Conservation (phyloP, 2,329 filamentous ascomycete species). For the Daldinia sp. region DNA sequence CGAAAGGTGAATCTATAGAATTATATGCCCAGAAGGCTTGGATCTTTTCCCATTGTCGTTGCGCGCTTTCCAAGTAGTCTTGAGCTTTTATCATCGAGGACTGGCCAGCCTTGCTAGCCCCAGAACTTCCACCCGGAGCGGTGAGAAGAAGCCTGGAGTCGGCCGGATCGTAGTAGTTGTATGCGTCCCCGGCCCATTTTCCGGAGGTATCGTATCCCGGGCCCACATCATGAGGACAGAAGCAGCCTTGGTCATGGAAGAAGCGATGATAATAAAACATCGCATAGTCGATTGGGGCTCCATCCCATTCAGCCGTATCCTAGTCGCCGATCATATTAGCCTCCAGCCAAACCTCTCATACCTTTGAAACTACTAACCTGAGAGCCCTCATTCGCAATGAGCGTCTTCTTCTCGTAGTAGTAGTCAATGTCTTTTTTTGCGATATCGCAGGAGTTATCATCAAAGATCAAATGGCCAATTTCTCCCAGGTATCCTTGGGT, state of each 20-base stretch:
- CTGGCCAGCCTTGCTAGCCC: not conserved
- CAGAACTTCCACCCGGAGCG: not conserved
- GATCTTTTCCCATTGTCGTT: constrained; percentile 49
- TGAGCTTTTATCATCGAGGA: not conserved
- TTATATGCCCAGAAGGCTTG: constrained; percentile 49
- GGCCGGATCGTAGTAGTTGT: not conserved
- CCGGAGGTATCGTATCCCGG: not conserved
- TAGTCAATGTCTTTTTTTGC: constrained; percentile 1
- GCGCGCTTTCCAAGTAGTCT: constrained; percentile 42
- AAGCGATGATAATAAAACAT: not conserved
- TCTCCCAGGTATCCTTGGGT: not conserved
- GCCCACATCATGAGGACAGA: not conserved
- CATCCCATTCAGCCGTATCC: not conserved
- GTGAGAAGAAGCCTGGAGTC: not conserved
- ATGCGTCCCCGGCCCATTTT: not conserved
- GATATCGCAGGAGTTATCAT: not conserved
- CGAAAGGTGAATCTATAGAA: constrained; percentile 50
- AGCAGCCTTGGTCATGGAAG: not conserved
- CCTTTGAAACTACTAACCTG: not conserved
- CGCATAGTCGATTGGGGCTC: not conserved
- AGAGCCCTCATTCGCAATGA: not conserved
- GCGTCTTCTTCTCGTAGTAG: constrained; percentile 8
- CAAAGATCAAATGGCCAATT: not conserved
- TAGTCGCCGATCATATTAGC: not conserved
- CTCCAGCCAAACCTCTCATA: not conserved